Base-by-base conservation (phyloP, 2,329 filamentous ascomycete genomes). In the Trichoderma atrobrunneum region DNA sequence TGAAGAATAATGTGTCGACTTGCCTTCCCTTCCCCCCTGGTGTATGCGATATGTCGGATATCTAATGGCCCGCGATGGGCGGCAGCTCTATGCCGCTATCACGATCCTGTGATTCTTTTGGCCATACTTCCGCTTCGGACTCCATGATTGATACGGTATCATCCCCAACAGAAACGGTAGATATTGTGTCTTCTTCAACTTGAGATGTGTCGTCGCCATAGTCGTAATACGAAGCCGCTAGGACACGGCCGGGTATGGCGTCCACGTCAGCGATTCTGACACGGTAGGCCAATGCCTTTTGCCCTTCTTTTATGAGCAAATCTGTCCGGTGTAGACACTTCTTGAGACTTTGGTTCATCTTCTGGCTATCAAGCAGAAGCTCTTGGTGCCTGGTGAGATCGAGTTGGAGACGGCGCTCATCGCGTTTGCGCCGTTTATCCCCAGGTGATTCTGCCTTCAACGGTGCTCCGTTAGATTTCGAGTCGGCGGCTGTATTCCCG, bases 261-360 rank as follows among this genome's bases (percentile, higher is more conserved):
- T 93, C 89, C 39, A 97, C 87, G 77, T 98, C 95, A 75, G 90
- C 93, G 10, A 92, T 88, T 34, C 88, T 88, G 30, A 98, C 93
- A 72, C 89, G 87, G 79, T 97, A 97, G 62, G 92, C 91, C 2
- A 99, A 87, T 0, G 96, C 96, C 79, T 93, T 95, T 78, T 91
- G 92, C 7, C 92, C 96, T 76, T 98, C 94, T 63, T 89, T 91
- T 80, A 99, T 97, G 59, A 99, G 87, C 74, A 93, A 91, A 79
- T 99, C 95, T 0, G 95, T 97, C 88, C 93, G 95, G 75, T 91
- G 90, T 39, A 98, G 86, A 80, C 96, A 99, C 62, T 93, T 88
- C 80, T 94, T 97, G 60, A 99, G 87, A 80, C 93, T 97, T 80
- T 97, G 93, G 79, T 98, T 98, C 86, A 98, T 94, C 83, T 94